These are phyloP conservation scores for Xylariaceae sp. DNA, from an alignment of 2,329 filamentous ascomycete genomes.

Conservation along the genomic window DNA sequence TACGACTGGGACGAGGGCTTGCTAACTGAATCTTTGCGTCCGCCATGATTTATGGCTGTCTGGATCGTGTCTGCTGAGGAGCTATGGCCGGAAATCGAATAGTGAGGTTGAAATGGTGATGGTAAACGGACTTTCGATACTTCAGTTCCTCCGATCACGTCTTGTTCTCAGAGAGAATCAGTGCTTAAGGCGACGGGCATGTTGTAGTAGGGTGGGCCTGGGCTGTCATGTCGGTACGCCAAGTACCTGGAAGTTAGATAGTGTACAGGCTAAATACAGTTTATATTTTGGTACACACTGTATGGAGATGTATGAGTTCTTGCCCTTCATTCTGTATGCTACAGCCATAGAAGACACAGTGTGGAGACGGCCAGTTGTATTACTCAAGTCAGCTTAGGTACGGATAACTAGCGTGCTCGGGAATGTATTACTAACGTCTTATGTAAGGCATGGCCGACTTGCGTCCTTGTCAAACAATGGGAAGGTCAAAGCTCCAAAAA, in stretches of 20 bases:
- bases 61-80: constrained; percentile 3
- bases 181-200: no score
- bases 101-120: constrained; percentile 19
- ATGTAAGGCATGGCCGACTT: neutral
- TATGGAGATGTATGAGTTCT: no score
- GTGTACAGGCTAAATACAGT: no score
- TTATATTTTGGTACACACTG: no score
- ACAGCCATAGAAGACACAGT: no score
- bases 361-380: no score
- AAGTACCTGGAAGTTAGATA: no score
- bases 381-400: no score
- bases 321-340: no score
- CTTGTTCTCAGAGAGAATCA: neutral
- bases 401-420: no score
- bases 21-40: constrained; percentile 62
- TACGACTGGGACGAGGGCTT: neutral
- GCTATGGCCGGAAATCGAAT: constrained; percentile 5
- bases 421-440: neutral
- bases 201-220: no score
- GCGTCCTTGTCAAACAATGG: neutral
- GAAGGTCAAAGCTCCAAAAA: constrained; percentile 15
- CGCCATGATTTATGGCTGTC: constrained; percentile 25
- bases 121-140: neutral
- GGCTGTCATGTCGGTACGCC: no score
- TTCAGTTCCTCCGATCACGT: neutral